These are phyloP conservation scores for Typha latifolia DNA, from an alignment of 176 grass and related monocot species.

Conservation along the genomic window DNA sequence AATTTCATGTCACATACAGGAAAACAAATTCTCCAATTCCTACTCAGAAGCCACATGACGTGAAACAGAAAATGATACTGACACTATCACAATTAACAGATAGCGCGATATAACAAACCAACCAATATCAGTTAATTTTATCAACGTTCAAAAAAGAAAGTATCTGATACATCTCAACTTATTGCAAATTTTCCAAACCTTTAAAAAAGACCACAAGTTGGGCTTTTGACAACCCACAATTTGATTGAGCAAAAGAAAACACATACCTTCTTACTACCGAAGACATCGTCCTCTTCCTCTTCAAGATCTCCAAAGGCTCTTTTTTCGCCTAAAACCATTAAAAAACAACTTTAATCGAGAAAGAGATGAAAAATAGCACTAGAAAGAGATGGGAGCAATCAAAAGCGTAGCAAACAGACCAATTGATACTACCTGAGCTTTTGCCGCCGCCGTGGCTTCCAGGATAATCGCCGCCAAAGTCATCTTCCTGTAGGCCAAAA, in stretches of 20 bases:
- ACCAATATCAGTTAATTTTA: too few relatives aligned
- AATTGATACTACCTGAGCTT: conserved; percentile 7
- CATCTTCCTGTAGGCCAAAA: conserved; percentile 14
- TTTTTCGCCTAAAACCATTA: conserved; percentile 42
- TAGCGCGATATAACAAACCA: too few relatives aligned
- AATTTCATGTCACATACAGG: too few relatives aligned
- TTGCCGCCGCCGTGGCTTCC: conserved; percentile 9
- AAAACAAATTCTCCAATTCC: too few relatives aligned
- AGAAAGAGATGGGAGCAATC: too few relatives aligned
- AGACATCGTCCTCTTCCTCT: conserved; percentile 78
- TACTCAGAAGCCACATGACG: too few relatives aligned
- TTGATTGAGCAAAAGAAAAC: background rate
- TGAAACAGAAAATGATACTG: too few relatives aligned
- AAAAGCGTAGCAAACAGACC: too few relatives aligned
- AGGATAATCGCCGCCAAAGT: conserved; percentile 19
- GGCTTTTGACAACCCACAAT: background rate
- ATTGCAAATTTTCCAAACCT: background rate
- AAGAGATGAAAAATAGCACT: background rate
- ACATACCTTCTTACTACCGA: conserved; percentile 70
- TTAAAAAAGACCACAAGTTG: background rate
- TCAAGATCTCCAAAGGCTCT: conserved; percentile 70
- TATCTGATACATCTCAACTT: background rate
- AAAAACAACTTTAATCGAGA: background rate
- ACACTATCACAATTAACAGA: too few relatives aligned
- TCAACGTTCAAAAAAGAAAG: too few relatives aligned